Evolutionary conservation across 305 asterid genomes (phyloP).

Genomic region (Nicotiana rustica): DNA sequence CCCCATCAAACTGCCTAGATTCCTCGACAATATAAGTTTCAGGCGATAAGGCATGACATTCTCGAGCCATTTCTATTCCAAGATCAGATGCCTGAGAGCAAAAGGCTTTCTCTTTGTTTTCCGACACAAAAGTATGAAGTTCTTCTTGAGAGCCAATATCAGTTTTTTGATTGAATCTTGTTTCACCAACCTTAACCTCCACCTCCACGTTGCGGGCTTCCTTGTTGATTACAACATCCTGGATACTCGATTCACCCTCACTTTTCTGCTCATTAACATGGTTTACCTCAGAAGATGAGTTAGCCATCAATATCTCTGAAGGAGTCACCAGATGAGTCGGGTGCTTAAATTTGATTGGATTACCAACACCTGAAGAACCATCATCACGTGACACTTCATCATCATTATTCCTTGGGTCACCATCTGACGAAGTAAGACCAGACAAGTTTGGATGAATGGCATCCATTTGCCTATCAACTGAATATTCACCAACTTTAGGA

Average conservation of each 20-base stretch:
- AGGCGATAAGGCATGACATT: slow-evolving; percentile 62
- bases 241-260: slow-evolving; percentile 50
- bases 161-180: slow-evolving; percentile 58
- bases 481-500: slow-evolving; percentile 62
- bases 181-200: slow-evolving; percentile 76
- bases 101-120: slow-evolving; percentile 69
- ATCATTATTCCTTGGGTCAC: slow-evolving; percentile 36
- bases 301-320: slow-evolving; percentile 84
- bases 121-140: slow-evolving; percentile 59
- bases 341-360: slow-evolving; percentile 73
- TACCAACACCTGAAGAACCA: slow-evolving; percentile 53
- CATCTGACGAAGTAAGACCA: slow-evolving; percentile 62
- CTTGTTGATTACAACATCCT: slow-evolving; percentile 65
- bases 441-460: slow-evolving; percentile 55
- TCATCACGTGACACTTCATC: slow-evolving; percentile 60
- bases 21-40: slow-evolving; percentile 67
- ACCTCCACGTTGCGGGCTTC: slow-evolving; percentile 63
- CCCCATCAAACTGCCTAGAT: slow-evolving; percentile 64
- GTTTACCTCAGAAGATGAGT: slow-evolving; percentile 65
- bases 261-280: slow-evolving; percentile 59
- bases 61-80: slow-evolving; percentile 77
- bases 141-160: slow-evolving; percentile 63
- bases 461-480: slow-evolving; percentile 75
- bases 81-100: slow-evolving; percentile 90
- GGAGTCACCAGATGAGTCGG: slow-evolving; percentile 96